A percentile compares a stretch with the other conserved stretches of the same genome.
Evolutionary conservation across 148 eudicot genomes (phyloP).

Genomic region (Oxyria digyna): DNA sequence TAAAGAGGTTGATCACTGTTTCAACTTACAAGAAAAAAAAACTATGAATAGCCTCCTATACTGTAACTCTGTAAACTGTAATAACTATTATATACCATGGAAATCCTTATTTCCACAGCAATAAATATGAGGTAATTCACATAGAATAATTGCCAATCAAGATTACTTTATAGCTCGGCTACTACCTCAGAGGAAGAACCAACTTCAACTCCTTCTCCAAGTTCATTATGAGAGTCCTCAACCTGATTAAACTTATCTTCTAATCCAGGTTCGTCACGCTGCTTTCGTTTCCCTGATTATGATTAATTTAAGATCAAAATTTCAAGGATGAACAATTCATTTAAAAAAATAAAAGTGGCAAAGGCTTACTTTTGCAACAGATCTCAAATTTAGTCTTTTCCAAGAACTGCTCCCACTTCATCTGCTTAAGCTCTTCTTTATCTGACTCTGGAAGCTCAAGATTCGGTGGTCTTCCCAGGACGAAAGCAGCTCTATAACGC

Average conservation of each 20-base stretch:
- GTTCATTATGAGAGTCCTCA: not conserved
- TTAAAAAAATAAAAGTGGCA: not conserved
- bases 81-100: not conserved
- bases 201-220: not conserved
- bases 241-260: not conserved
- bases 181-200: not conserved
- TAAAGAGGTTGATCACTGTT: not conserved
- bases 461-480: slow-evolving; percentile 87
- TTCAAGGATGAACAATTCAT: not conserved
- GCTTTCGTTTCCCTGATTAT: not conserved
- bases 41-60: not conserved
- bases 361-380: slow-evolving; percentile 49
- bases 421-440: slow-evolving; percentile 53
- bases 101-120: not conserved
- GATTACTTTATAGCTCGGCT: not conserved
- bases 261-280: not conserved
- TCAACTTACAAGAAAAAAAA: not conserved
- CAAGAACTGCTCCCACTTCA: slow-evolving; percentile 71
- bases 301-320: not conserved
- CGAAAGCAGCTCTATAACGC: slow-evolving; percentile 73
- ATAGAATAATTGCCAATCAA: not conserved
- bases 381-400: slow-evolving; percentile 52
- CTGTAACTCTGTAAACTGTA: not conserved
- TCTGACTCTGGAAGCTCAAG: slow-evolving; percentile 60
- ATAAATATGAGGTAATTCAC: not conserved